These are phyloP conservation scores for Chenopodium suecicum DNA, from an alignment of 148 eudicot species.

Conservation along the genomic window DNA sequence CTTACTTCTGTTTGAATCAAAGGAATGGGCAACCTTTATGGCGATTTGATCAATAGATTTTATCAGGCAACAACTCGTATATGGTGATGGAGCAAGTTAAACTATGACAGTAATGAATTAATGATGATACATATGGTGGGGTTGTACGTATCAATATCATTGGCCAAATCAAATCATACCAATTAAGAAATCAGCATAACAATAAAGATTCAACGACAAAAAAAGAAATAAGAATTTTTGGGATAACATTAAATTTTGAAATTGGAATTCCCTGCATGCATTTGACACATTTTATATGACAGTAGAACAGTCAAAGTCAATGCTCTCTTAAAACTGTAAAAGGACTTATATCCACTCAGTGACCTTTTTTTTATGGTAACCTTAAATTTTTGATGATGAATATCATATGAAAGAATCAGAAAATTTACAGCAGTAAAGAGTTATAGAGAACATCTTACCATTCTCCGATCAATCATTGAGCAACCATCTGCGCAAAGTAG, in stretches of 20 bases:
- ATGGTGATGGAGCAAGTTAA: neutral
- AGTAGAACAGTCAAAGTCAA: constrained; percentile 4
- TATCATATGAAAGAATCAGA: neutral
- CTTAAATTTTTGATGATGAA: neutral
- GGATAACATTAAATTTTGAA: neutral
- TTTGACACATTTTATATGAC: neutral
- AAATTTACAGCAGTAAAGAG: neutral
- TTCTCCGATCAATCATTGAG: constrained; percentile 98
- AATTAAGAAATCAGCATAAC: neutral
- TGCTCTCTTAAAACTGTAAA: neutral
- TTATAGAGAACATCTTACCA: constrained; percentile 53
- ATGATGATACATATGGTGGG: neutral
- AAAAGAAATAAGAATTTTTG: neutral
- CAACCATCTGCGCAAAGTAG: constrained; percentile 97
- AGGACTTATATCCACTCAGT: neutral
- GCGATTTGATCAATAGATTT: neutral
- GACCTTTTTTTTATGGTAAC: neutral
- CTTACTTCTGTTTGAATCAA: neutral
- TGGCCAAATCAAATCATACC: neutral
- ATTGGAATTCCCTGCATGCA: neutral
- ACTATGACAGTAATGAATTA: neutral
- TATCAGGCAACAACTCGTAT: neutral
- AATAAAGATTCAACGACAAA: neutral
- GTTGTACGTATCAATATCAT: neutral
- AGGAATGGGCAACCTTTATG: neutral